A percentile compares a stretch with the other conserved stretches of the same genome.
phyloP scores from a whole-genome alignment of 495 filamentous ascomycete genomes.

The Neurospora intermedia region DNA sequence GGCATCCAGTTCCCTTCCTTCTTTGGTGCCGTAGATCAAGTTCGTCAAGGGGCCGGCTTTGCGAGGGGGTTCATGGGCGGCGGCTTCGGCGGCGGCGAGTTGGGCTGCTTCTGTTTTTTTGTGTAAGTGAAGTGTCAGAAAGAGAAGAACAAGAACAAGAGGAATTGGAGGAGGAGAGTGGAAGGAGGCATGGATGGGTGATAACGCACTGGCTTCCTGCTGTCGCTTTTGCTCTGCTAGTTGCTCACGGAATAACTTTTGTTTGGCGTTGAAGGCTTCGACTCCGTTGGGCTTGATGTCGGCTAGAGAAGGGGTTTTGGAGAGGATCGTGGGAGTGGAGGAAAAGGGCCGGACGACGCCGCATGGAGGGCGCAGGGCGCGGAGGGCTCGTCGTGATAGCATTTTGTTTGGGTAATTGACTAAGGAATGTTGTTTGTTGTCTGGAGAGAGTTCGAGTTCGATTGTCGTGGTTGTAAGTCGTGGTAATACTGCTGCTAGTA shows the following conservation, averaged over 20 bases:
- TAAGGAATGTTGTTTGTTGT: background rate
- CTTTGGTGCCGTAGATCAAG: conserved; percentile 91
- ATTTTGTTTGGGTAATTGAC: conserved; percentile 6
- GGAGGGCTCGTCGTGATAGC: conserved; percentile 12
- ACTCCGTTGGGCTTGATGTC: conserved; percentile 63
- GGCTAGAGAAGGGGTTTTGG: conserved; percentile 61
- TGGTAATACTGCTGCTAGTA: too few relatives aligned
- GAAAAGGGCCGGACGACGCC: conserved; percentile 34
- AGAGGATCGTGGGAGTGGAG: conserved; percentile 38
- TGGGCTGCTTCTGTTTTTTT: conserved; percentile 34
- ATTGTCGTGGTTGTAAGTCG: background rate
- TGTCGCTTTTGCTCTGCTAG: conserved; percentile 65
- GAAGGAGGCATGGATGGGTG: conserved; percentile 32
- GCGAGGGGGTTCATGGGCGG: conserved; percentile 30
- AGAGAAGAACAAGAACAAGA: conserved; percentile 4
- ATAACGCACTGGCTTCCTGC: conserved; percentile 68
- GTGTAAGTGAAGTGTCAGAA: too few relatives aligned
- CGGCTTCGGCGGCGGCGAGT: conserved; percentile 21
- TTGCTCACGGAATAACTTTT: conserved; percentile 78
- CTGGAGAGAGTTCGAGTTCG: background rate
- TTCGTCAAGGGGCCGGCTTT: conserved; percentile 47
- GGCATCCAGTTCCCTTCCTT: conserved; percentile 81
- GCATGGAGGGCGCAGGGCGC: background rate
- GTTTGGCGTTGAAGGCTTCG: conserved; percentile 63
- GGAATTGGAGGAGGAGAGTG: conserved; percentile 37